Evolutionary conservation across 495 filamentous ascomycete species (phyloP), one percentile per base, ranked within the genome.

Genomic region (Glonium stellatum): DNA sequence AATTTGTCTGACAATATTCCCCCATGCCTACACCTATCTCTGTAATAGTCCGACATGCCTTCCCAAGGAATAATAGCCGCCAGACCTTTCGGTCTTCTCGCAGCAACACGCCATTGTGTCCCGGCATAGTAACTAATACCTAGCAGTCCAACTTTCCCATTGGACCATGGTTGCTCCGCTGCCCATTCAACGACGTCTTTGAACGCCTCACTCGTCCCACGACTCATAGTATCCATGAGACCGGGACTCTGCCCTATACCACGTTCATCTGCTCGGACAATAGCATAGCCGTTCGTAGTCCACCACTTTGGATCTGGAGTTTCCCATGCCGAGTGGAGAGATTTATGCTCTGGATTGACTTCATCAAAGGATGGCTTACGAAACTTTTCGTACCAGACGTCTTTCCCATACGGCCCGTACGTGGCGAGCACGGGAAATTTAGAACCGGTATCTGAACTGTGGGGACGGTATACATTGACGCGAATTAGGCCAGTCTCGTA

Each of bases 11-110:
- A 83, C 27, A 84, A 69, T 44, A 88, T 86, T 1, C 84, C 85
- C 2, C 85, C 85, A 58, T 87, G 84, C 4, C 82, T 74, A 67
- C 79, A 84, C 1, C 80, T 73, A 57, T 86, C 83, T 0, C 82
- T 78, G 64, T 86, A 87, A 57, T 83, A 84, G 59, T 87, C 83
- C 0, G 78, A 81, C 81, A 86, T 84, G n/a, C 84, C 84, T 64
- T 87, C 84, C 84, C 84, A 87, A 0, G 84, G 83, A 11, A 86
- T 75, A 12, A 86, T 85, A 42, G 77, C 78, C 0, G 79, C 69
- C 21, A 87, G 61, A 4, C 82, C 83, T 68, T 80, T 81, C 0
- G 84, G 84, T 37, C 77, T 71, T 6, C 82, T 74, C 11, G 84
- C 83, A 0, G 82, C 82, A 0, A 86, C 83, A 0, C 81, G 75